Conservation (phyloP, 1,139 yeast genomes). For the Yamadazyma aaseri region DNA sequence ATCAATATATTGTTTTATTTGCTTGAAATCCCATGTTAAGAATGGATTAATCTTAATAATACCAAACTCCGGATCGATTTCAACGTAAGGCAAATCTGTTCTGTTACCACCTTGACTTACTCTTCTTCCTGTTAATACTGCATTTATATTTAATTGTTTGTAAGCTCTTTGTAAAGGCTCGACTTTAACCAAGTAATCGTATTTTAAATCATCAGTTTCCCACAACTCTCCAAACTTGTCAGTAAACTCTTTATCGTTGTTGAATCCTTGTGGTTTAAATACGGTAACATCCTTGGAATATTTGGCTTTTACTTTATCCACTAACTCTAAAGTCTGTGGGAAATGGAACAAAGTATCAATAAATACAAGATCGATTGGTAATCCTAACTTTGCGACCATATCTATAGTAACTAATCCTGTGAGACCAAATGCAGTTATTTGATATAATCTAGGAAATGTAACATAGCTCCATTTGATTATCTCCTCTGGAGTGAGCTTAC, state of each 20-base stretch:
- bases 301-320: slow-evolving; percentile 52
- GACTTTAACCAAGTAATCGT: slow-evolving; percentile 86
- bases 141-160: slow-evolving; percentile 63
- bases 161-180: slow-evolving; percentile 92
- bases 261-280: slow-evolving; percentile 61
- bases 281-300: slow-evolving; percentile 60
- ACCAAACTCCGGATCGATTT: slow-evolving; percentile 66
- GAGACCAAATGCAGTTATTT: slow-evolving; percentile 93
- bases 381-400: slow-evolving; percentile 62
- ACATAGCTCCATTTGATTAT: slow-evolving; percentile 77
- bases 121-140: slow-evolving; percentile 91
- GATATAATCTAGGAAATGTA: slow-evolving; percentile 79
- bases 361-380: slow-evolving; percentile 74
- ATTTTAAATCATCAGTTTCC: slow-evolving; percentile 78
- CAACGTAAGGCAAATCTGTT: slow-evolving; percentile 70
- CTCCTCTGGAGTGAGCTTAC: slow-evolving; percentile 61
- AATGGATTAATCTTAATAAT: slow-evolving; percentile 87
- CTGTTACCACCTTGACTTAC: slow-evolving; percentile 89
- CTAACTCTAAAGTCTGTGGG: slow-evolving; percentile 84
- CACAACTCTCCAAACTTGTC: slow-evolving; percentile 75
- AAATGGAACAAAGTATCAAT: slow-evolving; percentile 91
- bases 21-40: slow-evolving; percentile 75
- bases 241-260: slow-evolving; percentile 64
- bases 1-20: slow-evolving; percentile 70
- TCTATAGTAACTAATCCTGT: slow-evolving; percentile 89